Conservation (phyloP, 2,329 filamentous ascomycete genomes). For the Zymoseptoria ardabiliae region DNA sequence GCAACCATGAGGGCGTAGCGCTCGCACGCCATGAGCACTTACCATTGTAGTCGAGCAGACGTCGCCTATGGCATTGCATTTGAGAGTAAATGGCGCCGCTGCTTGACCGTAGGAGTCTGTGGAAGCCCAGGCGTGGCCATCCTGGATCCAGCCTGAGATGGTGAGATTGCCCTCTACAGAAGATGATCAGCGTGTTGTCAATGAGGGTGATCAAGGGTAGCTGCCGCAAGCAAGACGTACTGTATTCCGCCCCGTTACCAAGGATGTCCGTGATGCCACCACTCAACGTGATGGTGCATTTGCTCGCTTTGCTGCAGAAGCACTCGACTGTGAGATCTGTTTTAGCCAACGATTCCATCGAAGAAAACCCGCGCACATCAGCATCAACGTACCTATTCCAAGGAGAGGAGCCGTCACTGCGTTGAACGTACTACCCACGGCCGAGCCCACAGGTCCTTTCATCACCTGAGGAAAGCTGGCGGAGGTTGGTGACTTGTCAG, state of each 20-base stretch:
- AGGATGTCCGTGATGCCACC: constrained; percentile 8
- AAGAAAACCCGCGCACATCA: neutral
- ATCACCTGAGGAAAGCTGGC: neutral
- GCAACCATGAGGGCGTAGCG: neutral
- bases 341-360: neutral
- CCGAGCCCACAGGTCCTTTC: neutral
- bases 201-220: neutral
- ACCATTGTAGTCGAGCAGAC: constrained; percentile 7
- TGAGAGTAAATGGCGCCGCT: constrained; percentile 9
- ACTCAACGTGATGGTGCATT: constrained; percentile 9
- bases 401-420: constrained; percentile 3
- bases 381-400: neutral
- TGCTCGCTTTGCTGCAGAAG: constrained; percentile 4
- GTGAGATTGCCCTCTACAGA: constrained; percentile 6
- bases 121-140: constrained; percentile 8
- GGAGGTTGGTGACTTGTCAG: too few relatives aligned
- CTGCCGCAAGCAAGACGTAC: neutral
- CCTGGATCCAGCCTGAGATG: constrained; percentile 10
- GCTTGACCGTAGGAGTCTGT: constrained; percentile 5
- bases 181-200: neutral
- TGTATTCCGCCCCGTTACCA: constrained; percentile 8
- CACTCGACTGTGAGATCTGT: constrained; percentile 1
- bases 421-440: neutral
- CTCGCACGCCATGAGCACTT: neutral
- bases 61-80: constrained; percentile 4